Evolutionary conservation across 805 yeast species (phyloP), one percentile per base, ranked within the genome.

Genomic region (Sungouiozyma intestinalis): DNA sequence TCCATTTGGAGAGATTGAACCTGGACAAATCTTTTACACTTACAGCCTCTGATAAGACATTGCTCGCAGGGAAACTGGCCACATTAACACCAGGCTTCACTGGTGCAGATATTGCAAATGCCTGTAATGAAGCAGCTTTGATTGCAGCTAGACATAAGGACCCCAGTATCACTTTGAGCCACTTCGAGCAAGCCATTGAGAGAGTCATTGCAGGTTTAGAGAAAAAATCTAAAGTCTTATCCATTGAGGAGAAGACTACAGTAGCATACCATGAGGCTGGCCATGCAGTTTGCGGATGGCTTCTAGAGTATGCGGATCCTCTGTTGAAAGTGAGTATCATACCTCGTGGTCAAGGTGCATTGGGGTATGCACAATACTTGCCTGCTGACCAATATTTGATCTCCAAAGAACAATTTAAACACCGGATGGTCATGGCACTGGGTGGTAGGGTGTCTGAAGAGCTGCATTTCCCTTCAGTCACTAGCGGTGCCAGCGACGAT

Each of bases 201-300:
- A 77, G 96, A 57, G 95, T 87, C 38, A 79, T 87, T 65, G 95
- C 94, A 9, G 97, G 97, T n/a, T 67, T 88, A 37, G 96, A 87
- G 60, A 81, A 82, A 64, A 85, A 85, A 58, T 77, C 92, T 1
- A 76, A 80, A 58, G 78, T 88, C 7, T 68, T 87, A 40, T 77
- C 85, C 4, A 79, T 81, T 8, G 85, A 81, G 31, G 95, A 88
- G 62, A 84, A 85, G 68, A 76, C 69, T 50, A 76, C 84, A 27
- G 95, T 87, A 39, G 95, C 96, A 0, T 87, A 84, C 59, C 97
- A 87, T 63, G 97, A 87, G 65, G 97, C 97, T 2, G 97, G 97
- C 0, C 97, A 87, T 62, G 97, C 97, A 3, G 81, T 87, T 39
- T 84, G 95, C 64, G 97, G 96, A 17, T 88, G 96, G 97, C 85